Evolutionary conservation across 306 rosid genomes (phyloP).

Genomic region (Sesbania bispinosa): DNA sequence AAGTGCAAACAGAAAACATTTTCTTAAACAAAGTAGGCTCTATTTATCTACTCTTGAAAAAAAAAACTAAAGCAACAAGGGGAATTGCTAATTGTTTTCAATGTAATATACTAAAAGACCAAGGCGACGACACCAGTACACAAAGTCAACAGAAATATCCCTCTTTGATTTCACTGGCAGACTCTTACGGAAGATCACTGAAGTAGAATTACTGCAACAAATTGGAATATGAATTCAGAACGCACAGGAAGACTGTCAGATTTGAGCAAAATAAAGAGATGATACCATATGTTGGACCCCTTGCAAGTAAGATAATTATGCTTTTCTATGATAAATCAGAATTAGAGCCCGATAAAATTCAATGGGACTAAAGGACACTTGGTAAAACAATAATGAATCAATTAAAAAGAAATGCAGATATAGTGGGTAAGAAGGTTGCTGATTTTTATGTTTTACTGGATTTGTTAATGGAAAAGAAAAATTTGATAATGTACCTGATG

Average conservation of each 20-base stretch:
- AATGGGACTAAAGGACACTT: neutral
- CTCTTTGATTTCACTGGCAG: slow-evolving; percentile 2
- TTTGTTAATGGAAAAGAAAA: slow-evolving; percentile 19
- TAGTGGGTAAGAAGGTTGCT: no score
- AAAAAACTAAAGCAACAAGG: neutral
- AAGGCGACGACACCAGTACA: neutral
- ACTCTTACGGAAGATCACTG: no score
- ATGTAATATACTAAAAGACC: neutral
- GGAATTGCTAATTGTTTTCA: slow-evolving; percentile 1
- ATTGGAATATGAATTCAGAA: neutral
- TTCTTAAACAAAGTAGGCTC: no score
- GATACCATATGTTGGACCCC: neutral
- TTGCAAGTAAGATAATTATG: neutral
- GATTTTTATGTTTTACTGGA: neutral
- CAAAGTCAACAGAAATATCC: neutral
- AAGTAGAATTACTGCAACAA: neutral
- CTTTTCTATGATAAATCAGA: neutral
- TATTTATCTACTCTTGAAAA: neutral
- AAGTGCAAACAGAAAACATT: no score
- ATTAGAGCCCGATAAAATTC: neutral
- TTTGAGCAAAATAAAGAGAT: neutral
- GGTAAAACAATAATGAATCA: neutral
- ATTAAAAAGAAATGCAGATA: no score
- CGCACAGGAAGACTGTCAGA: neutral
- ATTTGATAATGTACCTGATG: slow-evolving; percentile 35